Conservation (phyloP, 306 rosid species). For the Vicia sativa region DNA sequence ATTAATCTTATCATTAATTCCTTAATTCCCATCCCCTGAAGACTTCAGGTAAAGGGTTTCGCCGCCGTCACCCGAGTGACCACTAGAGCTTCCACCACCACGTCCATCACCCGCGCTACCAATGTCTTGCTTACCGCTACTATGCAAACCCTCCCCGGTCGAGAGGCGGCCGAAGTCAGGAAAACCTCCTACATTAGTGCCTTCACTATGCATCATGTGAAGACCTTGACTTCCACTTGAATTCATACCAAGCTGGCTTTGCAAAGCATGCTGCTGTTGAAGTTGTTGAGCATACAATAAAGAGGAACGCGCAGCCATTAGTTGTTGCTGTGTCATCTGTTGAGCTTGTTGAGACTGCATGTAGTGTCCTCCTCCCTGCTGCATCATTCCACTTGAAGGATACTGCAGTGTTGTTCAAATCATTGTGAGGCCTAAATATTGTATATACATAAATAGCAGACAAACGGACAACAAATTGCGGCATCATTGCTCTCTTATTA, state of each 20-base stretch:
- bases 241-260: constrained; percentile 75
- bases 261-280: constrained; percentile 87
- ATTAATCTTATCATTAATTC: constrained; percentile 28
- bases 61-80: constrained; percentile 75
- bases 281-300: constrained; percentile 89
- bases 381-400: constrained; percentile 70
- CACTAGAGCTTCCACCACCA: constrained; percentile 79
- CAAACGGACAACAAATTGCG: no score
- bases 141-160: constrained; percentile 55
- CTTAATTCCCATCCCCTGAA: constrained; percentile 66
- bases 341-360: constrained; percentile 87
- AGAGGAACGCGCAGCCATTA: constrained; percentile 87
- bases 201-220: constrained; percentile 79
- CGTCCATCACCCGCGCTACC: constrained; percentile 68
- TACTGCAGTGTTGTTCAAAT: constrained; percentile 53
- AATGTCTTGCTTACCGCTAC: constrained; percentile 78
- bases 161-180: constrained; percentile 66
- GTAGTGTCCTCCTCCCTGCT: constrained; percentile 81
- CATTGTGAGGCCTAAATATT: not conserved
- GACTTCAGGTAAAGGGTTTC: constrained; percentile 78
- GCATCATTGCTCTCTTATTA: not conserved
- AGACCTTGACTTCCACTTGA: constrained; percentile 67
- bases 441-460: no score
- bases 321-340: constrained; percentile 83
- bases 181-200: constrained; percentile 56